phyloP scores from a whole-genome alignment of 2,329 filamentous ascomycete species.

The Ophiostoma novo-ulmi region DNA sequence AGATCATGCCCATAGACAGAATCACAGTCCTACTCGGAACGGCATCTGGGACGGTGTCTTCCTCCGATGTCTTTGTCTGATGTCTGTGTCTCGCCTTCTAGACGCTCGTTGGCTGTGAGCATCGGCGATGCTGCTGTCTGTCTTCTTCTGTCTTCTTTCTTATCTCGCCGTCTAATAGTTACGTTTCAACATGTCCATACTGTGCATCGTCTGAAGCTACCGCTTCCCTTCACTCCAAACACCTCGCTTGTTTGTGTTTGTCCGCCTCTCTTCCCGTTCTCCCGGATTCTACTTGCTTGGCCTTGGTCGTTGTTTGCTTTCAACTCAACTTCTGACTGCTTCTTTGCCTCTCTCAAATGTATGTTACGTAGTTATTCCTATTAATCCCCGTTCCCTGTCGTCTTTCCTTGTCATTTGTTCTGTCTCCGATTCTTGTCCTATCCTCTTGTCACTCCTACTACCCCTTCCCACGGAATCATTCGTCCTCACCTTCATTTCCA shows the following conservation, averaged over 20 bases:
- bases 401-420: background rate
- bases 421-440: background rate
- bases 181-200: background rate
- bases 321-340: background rate
- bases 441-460: constrained; percentile 3
- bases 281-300: background rate
- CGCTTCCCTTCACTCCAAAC: constrained; percentile 1
- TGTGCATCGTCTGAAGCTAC: background rate
- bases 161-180: background rate
- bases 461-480: background rate
- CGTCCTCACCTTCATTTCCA: background rate
- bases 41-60: background rate
- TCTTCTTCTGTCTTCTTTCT: background rate
- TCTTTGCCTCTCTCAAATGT: background rate
- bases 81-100: background rate
- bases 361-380: background rate
- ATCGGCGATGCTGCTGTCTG: constrained; percentile 2
- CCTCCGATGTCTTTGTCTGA: background rate
- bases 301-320: background rate
- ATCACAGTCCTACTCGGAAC: background rate
- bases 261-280: background rate
- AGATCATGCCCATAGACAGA: background rate
- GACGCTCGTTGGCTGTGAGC: background rate
- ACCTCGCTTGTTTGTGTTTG: constrained; percentile 1
- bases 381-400: background rate